Base-by-base conservation (phyloP, 2,329 filamentous ascomycete species). In the Clonostachys chloroleuca region DNA sequence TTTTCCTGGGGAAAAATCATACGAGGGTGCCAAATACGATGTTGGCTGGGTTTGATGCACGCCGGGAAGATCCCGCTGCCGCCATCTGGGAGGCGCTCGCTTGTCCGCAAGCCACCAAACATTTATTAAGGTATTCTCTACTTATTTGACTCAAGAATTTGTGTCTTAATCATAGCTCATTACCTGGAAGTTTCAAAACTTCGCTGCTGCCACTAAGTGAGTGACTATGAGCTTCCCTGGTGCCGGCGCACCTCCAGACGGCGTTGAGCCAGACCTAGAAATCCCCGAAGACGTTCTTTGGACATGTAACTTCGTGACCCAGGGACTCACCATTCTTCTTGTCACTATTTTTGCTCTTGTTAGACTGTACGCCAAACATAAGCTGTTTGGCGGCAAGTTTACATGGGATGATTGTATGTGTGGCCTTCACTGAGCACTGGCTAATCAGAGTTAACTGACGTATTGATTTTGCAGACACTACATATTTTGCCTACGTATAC, bases 371-470 rank as follows among this genome's bases (percentile, higher is more conserved):
- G 51, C 59, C 12, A 62, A 62, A 43, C 34, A 35, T 5, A 56
- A 35, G 20, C 44, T 58, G 16, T 41, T 52, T 36, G 45, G 49
- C 35, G 46, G 54, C 18, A n/a, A 47, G 12, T 35, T 54, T 43
- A 52, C 49, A 33, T 40, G 42, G 5, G 61, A 64, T 14, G 61
- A 64, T 34, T 63, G 60, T 63, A 49, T 47, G 60, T 51, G 18
- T 4, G 34, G 8, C 7, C 6, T 5, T 17, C 33, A 14, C n/a
- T 18, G 17, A 20, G n/a, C n/a, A 24, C 12, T 39, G 16, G n/a
- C 14, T 10, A 20, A 9, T 12, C 39, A 39, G 14, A n/a, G 40
- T 39, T 49, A 24, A 49, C 42, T 24, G 9, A 30, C 24, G 9
- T 30, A 30, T 30, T 47, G 30, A 12, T 18, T 13, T 14, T 18